A percentile compares a stretch with the other conserved stretches of the same genome.
Conservation (phyloP, 192 early-diverging fungal species). For the Pilaira anomala region DNA sequence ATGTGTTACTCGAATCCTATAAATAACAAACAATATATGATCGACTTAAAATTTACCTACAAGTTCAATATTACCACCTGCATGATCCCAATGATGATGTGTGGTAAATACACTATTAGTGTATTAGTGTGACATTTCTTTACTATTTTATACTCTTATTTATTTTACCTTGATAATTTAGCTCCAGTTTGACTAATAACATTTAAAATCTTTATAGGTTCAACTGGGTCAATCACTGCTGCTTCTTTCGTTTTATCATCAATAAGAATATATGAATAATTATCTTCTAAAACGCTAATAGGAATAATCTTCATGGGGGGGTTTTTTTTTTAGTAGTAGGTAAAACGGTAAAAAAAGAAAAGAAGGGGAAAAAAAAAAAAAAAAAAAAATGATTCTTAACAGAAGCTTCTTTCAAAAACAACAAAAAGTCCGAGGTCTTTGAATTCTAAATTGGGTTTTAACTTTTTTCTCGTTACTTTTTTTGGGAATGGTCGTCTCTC, state of each 20-base stretch:
- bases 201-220: constrained; percentile 67
- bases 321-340: not conserved
- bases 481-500: no score
- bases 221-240: constrained; percentile 82
- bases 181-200: constrained; percentile 51
- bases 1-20: constrained; percentile 16
- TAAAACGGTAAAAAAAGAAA: not conserved
- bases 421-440: not conserved
- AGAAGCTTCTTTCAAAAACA: not conserved
- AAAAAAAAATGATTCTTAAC: not conserved
- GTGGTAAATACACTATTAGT: constrained; percentile 60
- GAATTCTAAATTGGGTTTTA: no score
- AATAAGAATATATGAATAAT: constrained; percentile 84
- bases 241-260: constrained; percentile 66
- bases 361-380: not conserved
- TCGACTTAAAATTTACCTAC: constrained; percentile 28
- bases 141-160: not conserved
- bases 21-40: not conserved
- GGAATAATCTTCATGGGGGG: constrained; percentile 65
- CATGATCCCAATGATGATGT: constrained; percentile 92
- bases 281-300: constrained; percentile 72
- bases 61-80: constrained; percentile 73
- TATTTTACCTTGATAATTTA: constrained; percentile 46
- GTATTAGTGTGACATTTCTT: constrained; percentile 4
- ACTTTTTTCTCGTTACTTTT: no score